These are phyloP conservation scores for Akanthomyces dipterigenus DNA, from an alignment of 2,329 filamentous ascomycete genomes.

Conservation along the genomic window DNA sequence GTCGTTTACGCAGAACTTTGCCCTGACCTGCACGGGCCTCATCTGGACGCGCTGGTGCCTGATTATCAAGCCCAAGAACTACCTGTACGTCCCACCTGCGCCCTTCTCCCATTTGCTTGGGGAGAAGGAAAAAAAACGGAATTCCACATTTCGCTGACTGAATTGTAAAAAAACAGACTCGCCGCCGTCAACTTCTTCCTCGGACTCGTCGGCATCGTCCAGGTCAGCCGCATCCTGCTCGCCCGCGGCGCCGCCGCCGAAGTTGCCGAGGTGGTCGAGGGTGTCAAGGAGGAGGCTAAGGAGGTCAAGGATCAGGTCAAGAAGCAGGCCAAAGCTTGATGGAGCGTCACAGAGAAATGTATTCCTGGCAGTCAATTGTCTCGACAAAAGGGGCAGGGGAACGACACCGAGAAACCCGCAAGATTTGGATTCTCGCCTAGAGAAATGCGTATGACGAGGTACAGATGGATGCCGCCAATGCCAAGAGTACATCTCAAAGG, in stretches of 20 bases:
- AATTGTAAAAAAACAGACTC: slow-evolving; percentile 54
- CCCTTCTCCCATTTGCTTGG: neutral
- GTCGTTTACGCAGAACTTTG: slow-evolving; percentile 85
- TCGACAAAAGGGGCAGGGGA: too few species aligned
- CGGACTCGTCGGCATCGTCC: slow-evolving; percentile 75
- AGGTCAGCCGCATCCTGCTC: slow-evolving; percentile 69
- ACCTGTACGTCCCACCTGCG: slow-evolving; percentile 72
- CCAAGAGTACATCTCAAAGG: neutral
- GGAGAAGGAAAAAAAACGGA: too few species aligned
- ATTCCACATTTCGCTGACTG: too few species aligned
- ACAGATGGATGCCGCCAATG: neutral
- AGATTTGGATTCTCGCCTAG: neutral
- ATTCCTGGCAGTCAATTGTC: too few species aligned
- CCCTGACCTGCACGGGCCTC: slow-evolving; percentile 80
- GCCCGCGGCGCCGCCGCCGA: slow-evolving; percentile 53
- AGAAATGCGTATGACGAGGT: neutral
- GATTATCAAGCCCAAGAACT: slow-evolving; percentile 90
- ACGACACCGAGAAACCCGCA: neutral
- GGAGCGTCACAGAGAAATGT: slow-evolving; percentile 5
- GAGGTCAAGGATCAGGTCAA: slow-evolving; percentile 18
- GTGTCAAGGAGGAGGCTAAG: slow-evolving; percentile 22
- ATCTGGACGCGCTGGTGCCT: slow-evolving; percentile 99
- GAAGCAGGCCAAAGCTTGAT: slow-evolving; percentile 24
- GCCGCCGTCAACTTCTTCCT: slow-evolving; percentile 98
- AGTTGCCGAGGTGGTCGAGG: slow-evolving; percentile 35